These are phyloP conservation scores for Kodamaea arcana DNA, from an alignment of 1,139 yeast genomes.

Conservation along the genomic window DNA sequence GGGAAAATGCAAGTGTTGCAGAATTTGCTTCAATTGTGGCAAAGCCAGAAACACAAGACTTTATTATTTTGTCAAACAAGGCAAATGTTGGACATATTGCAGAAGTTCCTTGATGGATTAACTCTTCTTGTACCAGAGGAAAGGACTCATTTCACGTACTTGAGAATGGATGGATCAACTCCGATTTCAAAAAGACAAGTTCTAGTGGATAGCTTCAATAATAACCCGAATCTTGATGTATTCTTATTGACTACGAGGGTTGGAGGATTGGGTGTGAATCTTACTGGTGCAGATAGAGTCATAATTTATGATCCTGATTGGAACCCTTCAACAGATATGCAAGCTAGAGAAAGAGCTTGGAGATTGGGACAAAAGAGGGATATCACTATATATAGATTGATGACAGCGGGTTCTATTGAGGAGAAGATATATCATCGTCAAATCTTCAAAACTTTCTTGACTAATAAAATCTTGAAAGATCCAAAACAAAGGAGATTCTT, in stretches of 20 bases:
- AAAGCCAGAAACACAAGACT: slow-evolving; percentile 69
- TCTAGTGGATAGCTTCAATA: slow-evolving; percentile 78
- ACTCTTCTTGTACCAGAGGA: slow-evolving; percentile 23
- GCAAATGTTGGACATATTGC: slow-evolving; percentile 89
- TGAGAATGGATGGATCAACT: slow-evolving; percentile 95
- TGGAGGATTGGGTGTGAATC: slow-evolving; percentile 91
- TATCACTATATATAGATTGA: slow-evolving; percentile 85
- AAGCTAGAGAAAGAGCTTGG: slow-evolving; percentile 97
- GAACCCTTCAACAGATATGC: slow-evolving; percentile 97
- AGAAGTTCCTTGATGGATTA: slow-evolving; percentile 49
- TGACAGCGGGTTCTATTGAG: slow-evolving; percentile 95
- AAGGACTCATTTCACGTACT: slow-evolving; percentile 35
- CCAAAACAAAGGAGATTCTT: slow-evolving; percentile 93
- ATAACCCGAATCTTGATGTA: slow-evolving; percentile 51
- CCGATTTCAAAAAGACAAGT: slow-evolving; percentile 71
- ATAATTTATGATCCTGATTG: slow-evolving; percentile 96
- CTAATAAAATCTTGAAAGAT: slow-evolving; percentile 90
- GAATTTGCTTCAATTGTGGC: slow-evolving; percentile 75
- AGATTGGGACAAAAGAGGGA: slow-evolving; percentile 91
- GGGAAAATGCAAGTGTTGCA: slow-evolving; percentile 91
- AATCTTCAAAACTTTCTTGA: slow-evolving; percentile 88
- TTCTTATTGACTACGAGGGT: slow-evolving; percentile 89
- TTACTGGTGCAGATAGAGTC: slow-evolving; percentile 94
- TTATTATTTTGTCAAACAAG: slow-evolving; percentile 85
- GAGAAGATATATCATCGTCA: slow-evolving; percentile 96